Conservation (phyloP, 805 yeast species). For the Cyberlindnera veronae region DNA sequence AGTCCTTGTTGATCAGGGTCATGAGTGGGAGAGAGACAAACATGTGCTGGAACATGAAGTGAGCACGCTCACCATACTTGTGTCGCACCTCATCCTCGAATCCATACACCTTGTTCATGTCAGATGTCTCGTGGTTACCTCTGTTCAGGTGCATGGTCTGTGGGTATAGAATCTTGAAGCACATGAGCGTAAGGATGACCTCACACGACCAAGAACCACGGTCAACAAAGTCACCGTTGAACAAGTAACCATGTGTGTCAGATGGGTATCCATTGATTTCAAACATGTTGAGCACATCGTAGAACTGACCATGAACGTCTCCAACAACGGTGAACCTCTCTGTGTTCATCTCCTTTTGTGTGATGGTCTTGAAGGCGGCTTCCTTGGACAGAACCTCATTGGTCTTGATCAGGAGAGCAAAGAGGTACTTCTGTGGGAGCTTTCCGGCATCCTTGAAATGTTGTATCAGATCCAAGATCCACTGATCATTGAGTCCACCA, state of each 20-base stretch:
- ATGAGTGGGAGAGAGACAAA: slow-evolving; percentile 87
- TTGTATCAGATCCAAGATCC: slow-evolving; percentile 62
- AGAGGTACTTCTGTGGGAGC: slow-evolving; percentile 78
- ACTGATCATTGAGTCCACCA: slow-evolving; percentile 43
- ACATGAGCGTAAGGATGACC: slow-evolving; percentile 77
- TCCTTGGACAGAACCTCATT: slow-evolving; percentile 62
- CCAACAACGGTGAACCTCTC: slow-evolving; percentile 78
- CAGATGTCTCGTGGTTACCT: slow-evolving; percentile 96
- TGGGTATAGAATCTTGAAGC: slow-evolving; percentile 77
- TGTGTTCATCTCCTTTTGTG: slow-evolving; percentile 22
- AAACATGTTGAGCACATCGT: slow-evolving; percentile 82
- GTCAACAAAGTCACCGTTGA: slow-evolving; percentile 97
- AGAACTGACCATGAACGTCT: slow-evolving; percentile 97
- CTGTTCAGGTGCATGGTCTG: slow-evolving; percentile 69
- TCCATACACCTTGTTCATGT: slow-evolving; percentile 95
- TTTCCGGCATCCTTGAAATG: slow-evolving; percentile 70
- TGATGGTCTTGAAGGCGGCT: slow-evolving; percentile 71
- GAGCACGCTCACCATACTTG: slow-evolving; percentile 78
- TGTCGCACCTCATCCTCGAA: slow-evolving; percentile 93
- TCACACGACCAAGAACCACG: slow-evolving; percentile 99
- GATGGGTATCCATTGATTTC: slow-evolving; percentile 68
- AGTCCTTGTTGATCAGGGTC: slow-evolving; percentile 70
- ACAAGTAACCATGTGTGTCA: slow-evolving; percentile 65
- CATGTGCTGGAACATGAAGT: slow-evolving; percentile 79
- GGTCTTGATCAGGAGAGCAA: slow-evolving; percentile 74